Percentiles rank a stretch among this genome's conserved stretches.
Evolutionary conservation across 2,329 filamentous ascomycete genomes (phyloP).

Genomic region (Aureobasidium namibiae): DNA sequence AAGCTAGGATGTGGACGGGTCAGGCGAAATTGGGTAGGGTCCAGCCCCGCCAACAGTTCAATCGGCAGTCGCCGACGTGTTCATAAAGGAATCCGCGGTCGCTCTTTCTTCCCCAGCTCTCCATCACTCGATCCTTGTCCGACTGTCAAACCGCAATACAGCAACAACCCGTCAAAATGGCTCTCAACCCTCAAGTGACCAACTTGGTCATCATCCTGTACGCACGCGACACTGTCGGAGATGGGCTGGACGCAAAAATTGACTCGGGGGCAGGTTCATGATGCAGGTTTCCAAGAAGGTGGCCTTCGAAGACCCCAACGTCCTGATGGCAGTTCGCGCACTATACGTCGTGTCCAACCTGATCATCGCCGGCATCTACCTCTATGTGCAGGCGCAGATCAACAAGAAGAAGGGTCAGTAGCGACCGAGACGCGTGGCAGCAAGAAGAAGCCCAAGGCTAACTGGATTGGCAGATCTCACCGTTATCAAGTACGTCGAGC

Average conservation of each 20-base stretch:
- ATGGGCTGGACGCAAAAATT: background rate
- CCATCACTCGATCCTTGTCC: background rate
- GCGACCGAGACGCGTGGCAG: background rate
- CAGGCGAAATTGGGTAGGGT: background rate
- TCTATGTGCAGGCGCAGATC: conserved; percentile 77
- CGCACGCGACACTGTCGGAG: conserved; percentile 1
- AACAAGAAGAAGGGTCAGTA: conserved; percentile 89
- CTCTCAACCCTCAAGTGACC: conserved; percentile 35
- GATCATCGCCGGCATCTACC: conserved; percentile 75
- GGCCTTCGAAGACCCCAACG: conserved; percentile 80
- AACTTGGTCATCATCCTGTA: conserved; percentile 85
- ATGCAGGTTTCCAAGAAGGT: conserved; percentile 98
- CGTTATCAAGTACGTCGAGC: conserved; percentile 97
- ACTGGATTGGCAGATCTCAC: conserved; percentile 62
- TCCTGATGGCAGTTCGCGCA: conserved; percentile 55
- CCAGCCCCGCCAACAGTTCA: background rate
- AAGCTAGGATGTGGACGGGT: background rate
- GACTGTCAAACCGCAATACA: background rate
- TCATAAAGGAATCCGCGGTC: background rate
- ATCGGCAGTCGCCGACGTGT: conserved; percentile 6
- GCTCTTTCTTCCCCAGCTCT: conserved; percentile 8
- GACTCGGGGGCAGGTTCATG: conserved; percentile 51
- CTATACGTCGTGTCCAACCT: conserved; percentile 65
- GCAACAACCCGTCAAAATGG: conserved; percentile 9
- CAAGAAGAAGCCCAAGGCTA: background rate